phyloP scores from a whole-genome alignment of 306 rosid genomes.

The Cucumis hystrix region DNA sequence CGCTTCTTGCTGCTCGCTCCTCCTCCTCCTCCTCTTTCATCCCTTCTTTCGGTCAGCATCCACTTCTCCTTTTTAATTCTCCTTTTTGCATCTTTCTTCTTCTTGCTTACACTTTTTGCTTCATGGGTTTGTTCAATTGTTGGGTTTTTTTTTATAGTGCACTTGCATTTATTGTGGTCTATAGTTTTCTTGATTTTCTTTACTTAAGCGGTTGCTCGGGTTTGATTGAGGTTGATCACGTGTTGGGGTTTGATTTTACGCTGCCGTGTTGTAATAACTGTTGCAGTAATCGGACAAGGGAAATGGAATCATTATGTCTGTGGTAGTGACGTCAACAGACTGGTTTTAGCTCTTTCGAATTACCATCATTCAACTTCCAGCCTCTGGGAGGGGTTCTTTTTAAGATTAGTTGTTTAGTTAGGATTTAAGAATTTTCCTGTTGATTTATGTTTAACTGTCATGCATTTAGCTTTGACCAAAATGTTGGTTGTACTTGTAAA shows the following conservation, averaged over 20 bases:
- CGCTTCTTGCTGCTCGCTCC: not conserved
- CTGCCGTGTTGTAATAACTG: not conserved
- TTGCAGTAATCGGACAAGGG: not conserved
- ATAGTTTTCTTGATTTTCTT: not conserved
- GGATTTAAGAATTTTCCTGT: not conserved
- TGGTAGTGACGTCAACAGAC: not conserved
- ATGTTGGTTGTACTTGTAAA: not conserved
- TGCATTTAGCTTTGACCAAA: not conserved
- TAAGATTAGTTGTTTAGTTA: not conserved
- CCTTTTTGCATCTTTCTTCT: not conserved
- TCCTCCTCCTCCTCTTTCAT: not conserved
- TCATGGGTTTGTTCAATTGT: not conserved
- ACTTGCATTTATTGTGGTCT: not conserved
- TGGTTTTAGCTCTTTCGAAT: not conserved
- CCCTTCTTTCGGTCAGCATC: not conserved
- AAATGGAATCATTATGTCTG: not conserved
- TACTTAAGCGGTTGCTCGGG: not conserved
- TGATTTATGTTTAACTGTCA: not conserved
- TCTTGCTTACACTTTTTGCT: not conserved
- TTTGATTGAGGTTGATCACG: not conserved
- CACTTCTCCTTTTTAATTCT: not conserved
- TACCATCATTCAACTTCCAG: not conserved
- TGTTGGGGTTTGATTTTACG: not conserved
- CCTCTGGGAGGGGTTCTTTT: not conserved
- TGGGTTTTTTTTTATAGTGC: not conserved